Conservation (phyloP, 306 rosid genomes). For the Rubus idaeus region DNA sequence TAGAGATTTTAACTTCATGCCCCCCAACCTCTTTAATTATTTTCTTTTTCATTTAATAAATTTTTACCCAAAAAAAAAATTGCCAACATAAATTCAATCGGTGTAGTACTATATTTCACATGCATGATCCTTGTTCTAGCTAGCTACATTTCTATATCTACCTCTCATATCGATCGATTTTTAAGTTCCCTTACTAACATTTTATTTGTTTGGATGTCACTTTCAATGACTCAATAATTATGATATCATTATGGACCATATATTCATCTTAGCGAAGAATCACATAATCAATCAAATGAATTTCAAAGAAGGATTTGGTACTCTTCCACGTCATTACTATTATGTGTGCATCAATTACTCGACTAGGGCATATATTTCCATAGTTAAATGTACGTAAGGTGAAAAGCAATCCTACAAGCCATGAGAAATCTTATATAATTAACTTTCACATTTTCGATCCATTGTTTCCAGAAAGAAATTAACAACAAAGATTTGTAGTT, state of each 20-base stretch:
- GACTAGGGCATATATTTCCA: no score
- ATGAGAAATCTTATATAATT: no score
- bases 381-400: no score
- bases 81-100: not conserved
- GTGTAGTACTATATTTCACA: not conserved
- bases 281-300: not conserved
- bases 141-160: not conserved
- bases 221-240: not conserved
- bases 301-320: not conserved
- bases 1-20: no score
- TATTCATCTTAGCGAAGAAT: not conserved
- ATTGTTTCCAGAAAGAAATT: not conserved
- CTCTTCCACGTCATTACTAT: no score
- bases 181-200: not conserved
- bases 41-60: no score
- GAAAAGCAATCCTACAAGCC: no score
- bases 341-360: no score
- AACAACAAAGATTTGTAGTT: no score
- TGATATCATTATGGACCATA: not conserved
- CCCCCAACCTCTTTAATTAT: no score
- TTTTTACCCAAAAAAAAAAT: no score
- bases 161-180: not conserved
- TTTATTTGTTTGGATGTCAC: not conserved
- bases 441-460: no score
- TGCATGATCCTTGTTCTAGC: not conserved